Evolutionary conservation across 2,329 filamentous ascomycete species (phyloP), one percentile per base, ranked within the genome.

Genomic region (Paecilomyces variotii): DNA sequence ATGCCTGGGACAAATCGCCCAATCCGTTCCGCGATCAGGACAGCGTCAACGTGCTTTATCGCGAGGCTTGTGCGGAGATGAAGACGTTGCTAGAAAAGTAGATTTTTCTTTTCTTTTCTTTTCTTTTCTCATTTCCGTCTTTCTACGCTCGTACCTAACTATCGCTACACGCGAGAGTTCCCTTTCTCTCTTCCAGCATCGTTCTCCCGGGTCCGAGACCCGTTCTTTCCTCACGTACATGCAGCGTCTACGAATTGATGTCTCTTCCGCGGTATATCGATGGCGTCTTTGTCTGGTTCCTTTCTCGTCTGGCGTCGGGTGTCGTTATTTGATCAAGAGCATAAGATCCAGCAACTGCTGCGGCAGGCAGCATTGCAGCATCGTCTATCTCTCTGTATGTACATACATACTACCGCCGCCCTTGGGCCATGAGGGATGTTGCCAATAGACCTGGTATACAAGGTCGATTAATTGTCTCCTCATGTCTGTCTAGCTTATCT

Each of bases 1-100:
- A 80, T 65, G 78, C 68, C 9, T 80, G 76, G 76, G 78, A 80
- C 62, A 79, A 80, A 63, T 74, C 71, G 6, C 70, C 76, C 34
- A 79, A 80, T 62, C 78, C 78, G 1, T 79, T 78, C 62, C 69
- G 77, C 6, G 74, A 79, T 55, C 77, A 79, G 60, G 64, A 62
- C 24, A 67, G 67, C 26, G 75, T 79, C 19, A 69, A 79, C 60
- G 62, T 74, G 4, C 63, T 78, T 7, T 80, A 80, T 60, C 65
- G 66, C 32, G 70, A 76, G 56, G 76, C 78, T 2, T 78, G 76
- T 58, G 70, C 71, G 5, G 74, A 76, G 56, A 72, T 79, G 68
- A 74, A 73, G 59, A 65, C 66, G 12, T 73, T 78, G 34, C 79
- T 78, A 58, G 64, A 66, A n/a, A 64, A 64, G 60, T 66, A 60